Evolutionary conservation across 1,284 basidiomycete genomes (phyloP).

Genomic region (Hypsizygus ulmarius): DNA sequence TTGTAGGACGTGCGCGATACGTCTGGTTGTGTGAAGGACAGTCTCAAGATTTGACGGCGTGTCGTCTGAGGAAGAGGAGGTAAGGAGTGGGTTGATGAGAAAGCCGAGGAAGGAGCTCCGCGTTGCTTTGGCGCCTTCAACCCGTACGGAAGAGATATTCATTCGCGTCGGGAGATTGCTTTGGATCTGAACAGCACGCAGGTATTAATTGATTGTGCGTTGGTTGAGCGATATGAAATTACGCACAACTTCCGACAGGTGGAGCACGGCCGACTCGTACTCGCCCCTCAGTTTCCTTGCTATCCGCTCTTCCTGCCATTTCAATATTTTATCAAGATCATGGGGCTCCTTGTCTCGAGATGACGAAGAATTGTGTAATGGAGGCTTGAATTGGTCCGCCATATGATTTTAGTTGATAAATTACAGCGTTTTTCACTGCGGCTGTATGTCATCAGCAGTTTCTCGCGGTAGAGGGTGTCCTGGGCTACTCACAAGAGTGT

Average conservation of each 20-base stretch:
- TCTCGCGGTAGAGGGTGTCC: too few relatives aligned
- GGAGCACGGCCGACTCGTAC: conserved; percentile 69
- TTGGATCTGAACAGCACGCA: conserved; percentile 53
- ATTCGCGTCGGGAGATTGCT: conserved; percentile 57
- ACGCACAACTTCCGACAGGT: conserved; percentile 71
- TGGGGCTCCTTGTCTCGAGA: conserved; percentile 56
- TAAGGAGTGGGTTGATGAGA: conserved; percentile 66
- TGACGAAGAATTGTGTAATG: conserved; percentile 50
- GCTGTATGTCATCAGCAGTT: too few relatives aligned
- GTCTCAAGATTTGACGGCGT: conserved; percentile 46
- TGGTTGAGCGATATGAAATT: conserved; percentile 3
- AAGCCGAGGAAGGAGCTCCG: conserved; percentile 78
- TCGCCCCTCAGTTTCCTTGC: conserved; percentile 69
- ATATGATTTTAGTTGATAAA: too few relatives aligned
- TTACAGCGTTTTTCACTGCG: too few relatives aligned
- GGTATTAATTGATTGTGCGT: too few relatives aligned
- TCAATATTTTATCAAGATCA: conserved; percentile 50
- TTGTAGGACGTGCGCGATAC: conserved; percentile 62
- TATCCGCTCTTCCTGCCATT: conserved; percentile 73
- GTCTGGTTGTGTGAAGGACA: conserved; percentile 66
- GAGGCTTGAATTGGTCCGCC: conserved; percentile 36
- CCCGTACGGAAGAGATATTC: conserved; percentile 72
- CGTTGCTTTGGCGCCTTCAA: conserved; percentile 75
- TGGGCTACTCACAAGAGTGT: too few relatives aligned
- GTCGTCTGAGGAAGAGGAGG: conserved; percentile 26